Evolutionary conservation across 768 basidiomycete genomes (phyloP), one percentile per base, ranked within the genome.

Genomic region (Mycena epipterygia): DNA sequence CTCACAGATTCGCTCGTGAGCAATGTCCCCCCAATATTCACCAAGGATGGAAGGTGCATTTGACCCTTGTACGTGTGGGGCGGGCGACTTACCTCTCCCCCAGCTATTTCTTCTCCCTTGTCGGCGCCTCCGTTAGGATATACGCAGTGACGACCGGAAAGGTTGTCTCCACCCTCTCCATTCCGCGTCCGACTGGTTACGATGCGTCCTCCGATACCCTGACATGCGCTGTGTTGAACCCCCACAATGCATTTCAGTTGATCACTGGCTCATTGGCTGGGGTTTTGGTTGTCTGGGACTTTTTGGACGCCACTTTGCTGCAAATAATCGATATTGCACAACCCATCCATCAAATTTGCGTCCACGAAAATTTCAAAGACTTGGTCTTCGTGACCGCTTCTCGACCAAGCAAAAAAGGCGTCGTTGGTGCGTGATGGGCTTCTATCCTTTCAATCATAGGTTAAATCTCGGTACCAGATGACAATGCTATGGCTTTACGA

Each of bases 221-320:
- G 73, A 95, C 96, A 14, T 89, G 91, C 44, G 89, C 92, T 44
- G 82, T 91, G 44, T 81, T 99, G 64, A 93, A 90, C 78, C 96
- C 98, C 17, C 87, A 91, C 71, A 99, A 98, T 81, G 86, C 90
- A 29, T 94, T 95, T 72, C 98, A 99, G 79, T 81, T 99, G 72
- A 89, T 98, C 72, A 95, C 95, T 14, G 91, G 90, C 55, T 94
- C 95, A 11, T 76, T 91, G 68, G 93, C 96, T 74, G 97, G 96
- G n/a, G 87, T 86, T 39, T 81, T 99, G 71, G 89, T 94, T 78
- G 82, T 98, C 29, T 99, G 98, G 98, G 96, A 99, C 81, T 97
- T 93, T 79, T 82, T 97, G 41, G 96, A 98, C 67, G 96, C 91
- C 7, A 84, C 86, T 11, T 82, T 98, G 14, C 83, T 98, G 68